A percentile compares a stretch with the other conserved stretches of the same genome.
Evolutionary conservation across 2,329 filamentous ascomycete species (phyloP).

Genomic region (Nigrospora sphaerica): DNA sequence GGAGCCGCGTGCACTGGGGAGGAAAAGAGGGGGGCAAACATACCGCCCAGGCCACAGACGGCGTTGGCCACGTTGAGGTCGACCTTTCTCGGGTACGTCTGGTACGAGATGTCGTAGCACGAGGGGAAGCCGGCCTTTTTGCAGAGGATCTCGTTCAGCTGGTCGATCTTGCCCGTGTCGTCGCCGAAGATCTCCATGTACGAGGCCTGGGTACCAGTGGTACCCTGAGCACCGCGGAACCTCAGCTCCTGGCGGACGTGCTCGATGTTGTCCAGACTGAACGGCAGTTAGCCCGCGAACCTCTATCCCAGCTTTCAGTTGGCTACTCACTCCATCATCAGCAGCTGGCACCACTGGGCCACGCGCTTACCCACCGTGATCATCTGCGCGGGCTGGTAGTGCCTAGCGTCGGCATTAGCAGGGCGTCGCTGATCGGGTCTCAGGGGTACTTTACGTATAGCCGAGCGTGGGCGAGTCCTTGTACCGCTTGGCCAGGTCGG

Average conservation of each 20-base stretch:
- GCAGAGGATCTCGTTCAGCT: constrained; percentile 49
- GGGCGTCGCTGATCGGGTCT: no score
- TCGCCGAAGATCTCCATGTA: constrained; percentile 34
- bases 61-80: constrained; percentile 7
- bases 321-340: constrained; percentile 47
- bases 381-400: constrained; percentile 32
- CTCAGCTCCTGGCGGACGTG: constrained; percentile 58
- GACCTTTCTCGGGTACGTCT: constrained; percentile 7
- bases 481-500: constrained; percentile 64
- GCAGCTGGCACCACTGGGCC: constrained; percentile 66
- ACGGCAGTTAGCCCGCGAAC: constrained; percentile 36
- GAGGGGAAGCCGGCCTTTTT: constrained; percentile 45
- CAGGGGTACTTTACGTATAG: constrained; percentile 49
- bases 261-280: constrained; percentile 71
- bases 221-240: constrained; percentile 49
- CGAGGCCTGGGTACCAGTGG: constrained; percentile 66
- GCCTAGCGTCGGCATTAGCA: neutral
- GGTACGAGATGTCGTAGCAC: constrained; percentile 28
- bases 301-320: no score
- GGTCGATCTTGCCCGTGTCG: constrained; percentile 40
- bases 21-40: neutral
- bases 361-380: constrained; percentile 55
- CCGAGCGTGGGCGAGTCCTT: constrained; percentile 67
- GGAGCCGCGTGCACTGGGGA: neutral
- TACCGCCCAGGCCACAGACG: constrained; percentile 3